Base-by-base conservation (phyloP, 805 yeast genomes). In the Wickerhamiella cacticola region DNA sequence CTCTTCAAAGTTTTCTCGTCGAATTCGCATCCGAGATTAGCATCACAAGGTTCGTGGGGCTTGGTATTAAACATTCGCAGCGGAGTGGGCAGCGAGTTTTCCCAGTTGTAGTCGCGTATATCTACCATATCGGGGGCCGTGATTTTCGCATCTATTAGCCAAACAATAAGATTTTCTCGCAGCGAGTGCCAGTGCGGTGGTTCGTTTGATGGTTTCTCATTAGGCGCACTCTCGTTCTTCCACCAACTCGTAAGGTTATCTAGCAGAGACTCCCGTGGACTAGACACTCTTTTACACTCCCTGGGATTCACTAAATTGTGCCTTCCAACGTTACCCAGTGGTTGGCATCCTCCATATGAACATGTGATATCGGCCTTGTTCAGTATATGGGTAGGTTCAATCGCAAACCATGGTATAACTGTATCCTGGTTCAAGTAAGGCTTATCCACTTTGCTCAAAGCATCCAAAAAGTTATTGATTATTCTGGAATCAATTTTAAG, bases 371-470 rank as follows among this genome's bases (percentile, higher is more conserved):
- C 40, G 3, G 18, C 6, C 10, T 8, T n/a, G 24, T 21, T n/a
- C 13, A 35, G n/a, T 15, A 35, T 35, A 13, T 35, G 40, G 10
- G 40, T 35, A 13, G 40, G 40, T n/a, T 35, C 40, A 35, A 35
- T 5, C 5, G 40, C 40, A 35, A 35, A 35, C 40, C 40, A 35
- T 9, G 42, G 42, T 3, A 7, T 18, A 6, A 39, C 19, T 5
- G 42, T 23, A 23, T 21, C 12, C 26, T 39, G 42, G 5, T 22
- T 19, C 12, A 35, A 25, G 40, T 35, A 35, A 10, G 23, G 25
- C 25, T 19, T 25, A 19, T 35, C 25, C 5, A 35, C 21, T 6
- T 10, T 5, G 15, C 25, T 15, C 40, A 35, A 19, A 8, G 40
- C 40, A 12, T 35, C 12, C 40, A 19, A 10, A 9, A 3, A 35